These are phyloP conservation scores for Chrysosporium keratinophilum DNA, from an alignment of 2,329 filamentous ascomycete species.

Conservation along the genomic window DNA sequence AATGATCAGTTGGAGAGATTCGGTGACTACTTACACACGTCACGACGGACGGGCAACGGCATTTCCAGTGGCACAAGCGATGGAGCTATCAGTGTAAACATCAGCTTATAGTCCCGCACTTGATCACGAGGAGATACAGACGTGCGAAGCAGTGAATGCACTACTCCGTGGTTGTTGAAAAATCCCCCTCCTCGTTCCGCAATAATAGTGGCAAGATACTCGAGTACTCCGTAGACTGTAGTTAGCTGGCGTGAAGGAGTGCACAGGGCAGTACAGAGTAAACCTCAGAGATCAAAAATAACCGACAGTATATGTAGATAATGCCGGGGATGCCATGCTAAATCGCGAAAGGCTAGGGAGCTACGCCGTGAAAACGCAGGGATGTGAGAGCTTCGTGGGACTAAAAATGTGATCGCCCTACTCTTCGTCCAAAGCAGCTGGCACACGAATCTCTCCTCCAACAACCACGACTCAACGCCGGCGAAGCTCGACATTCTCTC, in stretches of 20 bases:
- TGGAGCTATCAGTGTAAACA: too few species aligned
- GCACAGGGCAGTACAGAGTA: background rate
- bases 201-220: too few species aligned
- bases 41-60: too few species aligned
- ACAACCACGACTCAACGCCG: background rate
- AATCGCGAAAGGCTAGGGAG: background rate
- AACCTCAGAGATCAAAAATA: background rate
- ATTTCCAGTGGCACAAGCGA: too few species aligned
- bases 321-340: background rate
- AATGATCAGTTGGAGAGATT: too few species aligned
- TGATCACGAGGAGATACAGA: too few species aligned
- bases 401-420: constrained; percentile 1
- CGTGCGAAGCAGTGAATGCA: too few species aligned
- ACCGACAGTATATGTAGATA: background rate
- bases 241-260: constrained; percentile 2
- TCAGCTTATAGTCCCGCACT: too few species aligned
- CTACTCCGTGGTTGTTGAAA: too few species aligned
- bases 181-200: too few species aligned
- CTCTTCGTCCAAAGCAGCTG: background rate
- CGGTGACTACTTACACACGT: too few species aligned
- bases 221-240: background rate
- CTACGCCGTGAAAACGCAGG: background rate
- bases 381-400: background rate
- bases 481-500: background rate
- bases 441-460: background rate